A percentile compares a stretch with the other conserved stretches of the same genome.
These are phyloP conservation scores for Diutina pseudorugosa DNA, from an alignment of 1,139 yeast genomes.

Conservation along the genomic window DNA sequence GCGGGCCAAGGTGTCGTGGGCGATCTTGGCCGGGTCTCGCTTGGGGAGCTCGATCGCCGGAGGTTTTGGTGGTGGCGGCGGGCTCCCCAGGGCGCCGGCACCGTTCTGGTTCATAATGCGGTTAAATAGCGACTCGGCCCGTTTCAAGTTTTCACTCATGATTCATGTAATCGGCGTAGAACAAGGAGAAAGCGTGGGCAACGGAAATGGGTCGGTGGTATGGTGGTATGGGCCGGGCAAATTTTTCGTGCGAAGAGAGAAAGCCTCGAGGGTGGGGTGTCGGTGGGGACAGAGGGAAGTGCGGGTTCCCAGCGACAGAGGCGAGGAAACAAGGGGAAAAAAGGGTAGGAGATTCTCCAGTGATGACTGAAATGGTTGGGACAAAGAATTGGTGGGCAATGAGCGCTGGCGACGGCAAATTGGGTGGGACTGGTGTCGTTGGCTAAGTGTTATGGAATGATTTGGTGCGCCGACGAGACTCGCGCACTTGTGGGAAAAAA, in stretches of 20 bases:
- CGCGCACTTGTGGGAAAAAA: too few species aligned
- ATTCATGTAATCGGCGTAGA: not conserved
- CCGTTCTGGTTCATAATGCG: slow-evolving; percentile 33
- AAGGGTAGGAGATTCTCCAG: too few species aligned
- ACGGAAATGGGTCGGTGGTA: too few species aligned
- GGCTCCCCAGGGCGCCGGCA: slow-evolving; percentile 1
- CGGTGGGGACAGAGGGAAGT: not conserved
- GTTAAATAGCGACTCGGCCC: slow-evolving; percentile 39
- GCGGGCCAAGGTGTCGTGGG: slow-evolving; percentile 19
- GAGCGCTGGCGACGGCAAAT: too few species aligned
- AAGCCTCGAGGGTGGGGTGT: not conserved
- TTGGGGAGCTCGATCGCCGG: slow-evolving; percentile 17
- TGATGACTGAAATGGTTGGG: too few species aligned
- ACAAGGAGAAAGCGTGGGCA: not conserved
- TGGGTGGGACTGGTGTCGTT: too few species aligned
- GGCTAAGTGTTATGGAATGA: too few species aligned
- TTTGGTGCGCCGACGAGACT: not conserved
- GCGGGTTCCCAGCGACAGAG: not conserved
- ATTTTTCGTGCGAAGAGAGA: not conserved
- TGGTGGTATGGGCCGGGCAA: not conserved
- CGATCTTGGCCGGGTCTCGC: slow-evolving; percentile 22
- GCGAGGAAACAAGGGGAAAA: not conserved
- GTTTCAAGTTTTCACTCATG: slow-evolving; percentile 37
- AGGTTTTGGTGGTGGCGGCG: slow-evolving; percentile 6
- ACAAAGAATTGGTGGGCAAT: too few species aligned